Evolutionary conservation across 2,329 filamentous ascomycete genomes (phyloP).

Genomic region (Coniochaeta sp.): DNA sequence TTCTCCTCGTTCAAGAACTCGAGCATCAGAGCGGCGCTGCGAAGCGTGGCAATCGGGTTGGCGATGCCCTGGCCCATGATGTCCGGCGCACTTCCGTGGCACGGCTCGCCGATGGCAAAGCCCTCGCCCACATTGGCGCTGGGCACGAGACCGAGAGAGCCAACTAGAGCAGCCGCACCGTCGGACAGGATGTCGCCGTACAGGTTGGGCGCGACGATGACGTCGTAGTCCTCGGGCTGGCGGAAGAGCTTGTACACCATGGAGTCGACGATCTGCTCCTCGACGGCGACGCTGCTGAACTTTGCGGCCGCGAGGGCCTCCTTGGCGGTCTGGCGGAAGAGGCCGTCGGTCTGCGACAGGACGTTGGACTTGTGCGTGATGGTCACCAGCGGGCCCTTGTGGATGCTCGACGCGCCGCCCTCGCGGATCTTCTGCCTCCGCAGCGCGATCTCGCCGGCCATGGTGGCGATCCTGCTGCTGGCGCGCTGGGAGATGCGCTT

Average conservation of each 20-base stretch:
- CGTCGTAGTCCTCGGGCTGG: constrained; percentile 89
- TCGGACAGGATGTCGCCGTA: constrained; percentile 97
- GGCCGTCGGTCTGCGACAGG: constrained; percentile 87
- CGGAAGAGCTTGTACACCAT: constrained; percentile 99
- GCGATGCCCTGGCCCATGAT: constrained; percentile 90
- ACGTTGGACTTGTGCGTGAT: constrained; percentile 99
- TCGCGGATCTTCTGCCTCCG: constrained; percentile 75
- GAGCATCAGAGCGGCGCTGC: constrained; percentile 88
- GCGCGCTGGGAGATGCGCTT: constrained; percentile 92
- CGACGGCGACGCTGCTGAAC: constrained; percentile 61
- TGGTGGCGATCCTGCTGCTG: constrained; percentile 76
- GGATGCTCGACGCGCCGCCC: constrained; percentile 47
- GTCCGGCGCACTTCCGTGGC: constrained; percentile 92
- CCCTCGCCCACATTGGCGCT: constrained; percentile 90
- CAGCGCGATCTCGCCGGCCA: constrained; percentile 91
- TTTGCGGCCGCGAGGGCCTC: constrained; percentile 58
- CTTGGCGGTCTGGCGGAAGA: constrained; percentile 79
- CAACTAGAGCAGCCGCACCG: constrained; percentile 88
- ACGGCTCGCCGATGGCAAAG: constrained; percentile 96
- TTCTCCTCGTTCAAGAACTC: constrained; percentile 86
- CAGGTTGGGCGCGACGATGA: constrained; percentile 94
- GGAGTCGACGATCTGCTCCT: constrained; percentile 98
- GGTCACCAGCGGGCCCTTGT: constrained; percentile 70
- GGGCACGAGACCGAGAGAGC: constrained; percentile 84
- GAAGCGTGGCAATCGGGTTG: constrained; percentile 91